Percentiles rank a stretch among this genome's conserved stretches.
These are phyloP conservation scores for Fusarium oligoseptatum DNA, from an alignment of 2,329 filamentous ascomycete species.

Conservation along the genomic window DNA sequence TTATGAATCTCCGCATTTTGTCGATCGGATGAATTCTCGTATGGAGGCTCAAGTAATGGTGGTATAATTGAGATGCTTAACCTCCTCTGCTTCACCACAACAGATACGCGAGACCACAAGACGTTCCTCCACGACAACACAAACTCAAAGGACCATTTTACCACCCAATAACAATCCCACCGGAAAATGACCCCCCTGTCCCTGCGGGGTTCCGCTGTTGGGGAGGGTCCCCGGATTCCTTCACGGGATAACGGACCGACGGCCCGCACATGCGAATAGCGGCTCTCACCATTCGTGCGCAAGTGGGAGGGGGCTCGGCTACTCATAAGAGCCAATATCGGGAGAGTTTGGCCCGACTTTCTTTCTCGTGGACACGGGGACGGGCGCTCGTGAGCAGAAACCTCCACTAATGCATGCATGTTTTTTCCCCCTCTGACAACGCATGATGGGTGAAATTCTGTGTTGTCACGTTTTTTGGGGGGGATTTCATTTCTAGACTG, in stretches of 20 bases:
- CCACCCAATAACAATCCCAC: not conserved
- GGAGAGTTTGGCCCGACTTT: constrained; percentile 1
- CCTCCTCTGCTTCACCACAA: not conserved
- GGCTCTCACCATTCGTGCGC: constrained; percentile 9
- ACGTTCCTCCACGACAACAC: not conserved
- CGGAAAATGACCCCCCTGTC: not conserved
- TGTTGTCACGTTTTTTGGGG: not conserved
- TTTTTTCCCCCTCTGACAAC: constrained; percentile 8
- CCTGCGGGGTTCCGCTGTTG: not conserved
- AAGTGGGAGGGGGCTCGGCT: not conserved
- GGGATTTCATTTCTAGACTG: not conserved
- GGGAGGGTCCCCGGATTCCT: constrained; percentile 3
- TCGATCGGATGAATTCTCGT: not conserved
- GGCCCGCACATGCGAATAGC: constrained; percentile 1
- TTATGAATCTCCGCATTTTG: not conserved
- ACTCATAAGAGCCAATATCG: not conserved
- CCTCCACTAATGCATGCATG: constrained; percentile 17
- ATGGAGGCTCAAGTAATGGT: not conserved
- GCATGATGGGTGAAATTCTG: constrained; percentile 1
- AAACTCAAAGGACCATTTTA: not conserved
- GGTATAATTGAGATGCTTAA: not conserved
- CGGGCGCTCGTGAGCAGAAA: not conserved
- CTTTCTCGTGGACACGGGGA: not conserved
- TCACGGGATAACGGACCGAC: constrained; percentile 12
- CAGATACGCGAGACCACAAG: not conserved